phyloP scores from a whole-genome alignment of 192 early-diverging fungal genomes.

The Umbelopsis sp. region DNA sequence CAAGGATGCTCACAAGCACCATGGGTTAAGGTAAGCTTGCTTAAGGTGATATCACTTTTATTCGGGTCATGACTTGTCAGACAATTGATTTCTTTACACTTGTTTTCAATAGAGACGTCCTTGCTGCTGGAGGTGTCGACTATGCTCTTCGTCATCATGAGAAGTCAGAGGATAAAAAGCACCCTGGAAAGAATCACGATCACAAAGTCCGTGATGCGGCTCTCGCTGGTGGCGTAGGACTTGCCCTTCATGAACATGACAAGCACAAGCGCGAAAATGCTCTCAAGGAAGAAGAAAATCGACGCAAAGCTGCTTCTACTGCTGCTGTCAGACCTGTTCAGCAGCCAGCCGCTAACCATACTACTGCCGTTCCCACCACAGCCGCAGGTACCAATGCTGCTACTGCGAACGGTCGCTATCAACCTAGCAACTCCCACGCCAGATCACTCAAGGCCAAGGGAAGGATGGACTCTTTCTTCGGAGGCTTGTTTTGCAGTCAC shows the following conservation, averaged over 20 bases:
- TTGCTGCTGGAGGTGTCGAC: conserved; percentile 5
- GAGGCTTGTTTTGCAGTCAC: background rate
- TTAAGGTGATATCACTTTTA: too few relatives aligned
- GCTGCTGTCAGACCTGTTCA: background rate
- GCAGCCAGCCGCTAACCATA: background rate
- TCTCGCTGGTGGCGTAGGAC: conserved; percentile 1
- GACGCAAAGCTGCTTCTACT: background rate
- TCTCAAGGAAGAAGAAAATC: conserved; percentile 1
- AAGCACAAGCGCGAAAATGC: conserved; percentile 3
- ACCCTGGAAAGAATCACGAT: background rate
- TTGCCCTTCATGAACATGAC: conserved; percentile 7
- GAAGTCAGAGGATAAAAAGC: conserved; percentile 5
- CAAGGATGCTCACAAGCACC: background rate
- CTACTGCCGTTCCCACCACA: background rate
- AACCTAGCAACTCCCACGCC: conserved; percentile 1
- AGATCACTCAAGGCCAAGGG: conserved; percentile 12
- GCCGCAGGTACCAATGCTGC: background rate
- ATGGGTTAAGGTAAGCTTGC: background rate
- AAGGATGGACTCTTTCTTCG: conserved; percentile 1
- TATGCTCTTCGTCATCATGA: conserved; percentile 5
- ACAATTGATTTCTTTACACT: too few relatives aligned
- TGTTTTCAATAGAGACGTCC: background rate
- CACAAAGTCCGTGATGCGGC: conserved; percentile 5
- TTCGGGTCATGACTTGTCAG: too few relatives aligned
- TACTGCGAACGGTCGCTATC: background rate